These are phyloP conservation scores for Hanseniaspora vineae DNA, from an alignment of 805 yeast species.

Conservation along the genomic window DNA sequence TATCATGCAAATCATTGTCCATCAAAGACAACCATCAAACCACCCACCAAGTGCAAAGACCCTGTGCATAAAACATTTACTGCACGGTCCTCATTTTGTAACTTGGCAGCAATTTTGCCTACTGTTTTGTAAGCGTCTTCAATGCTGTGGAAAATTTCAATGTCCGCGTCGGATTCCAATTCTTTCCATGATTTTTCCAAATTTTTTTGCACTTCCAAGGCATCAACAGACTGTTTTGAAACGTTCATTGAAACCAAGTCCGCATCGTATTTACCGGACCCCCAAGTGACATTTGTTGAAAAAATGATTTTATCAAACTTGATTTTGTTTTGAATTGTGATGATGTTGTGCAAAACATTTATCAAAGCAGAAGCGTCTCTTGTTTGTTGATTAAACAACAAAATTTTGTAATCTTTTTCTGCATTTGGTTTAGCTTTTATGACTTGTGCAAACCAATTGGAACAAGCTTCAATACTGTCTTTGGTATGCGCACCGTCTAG, in stretches of 20 bases:
- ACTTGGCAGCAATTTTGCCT: slow-evolving; percentile 20
- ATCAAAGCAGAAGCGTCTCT: slow-evolving; percentile 67
- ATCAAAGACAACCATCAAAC: slow-evolving; percentile 76
- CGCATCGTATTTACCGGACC: slow-evolving; percentile 61
- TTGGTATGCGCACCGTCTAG: slow-evolving; percentile 94
- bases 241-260: slow-evolving; percentile 82
- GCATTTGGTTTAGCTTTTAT: slow-evolving; percentile 12
- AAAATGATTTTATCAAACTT: slow-evolving; percentile 68
- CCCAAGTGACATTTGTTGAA: slow-evolving; percentile 88
- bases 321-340: slow-evolving; percentile 14
- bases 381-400: slow-evolving; percentile 89
- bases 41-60: slow-evolving; percentile 89
- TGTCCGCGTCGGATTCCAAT: slow-evolving; percentile 31
- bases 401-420: slow-evolving; percentile 23
- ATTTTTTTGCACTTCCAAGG: slow-evolving; percentile 65
- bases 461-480: slow-evolving; percentile 76
- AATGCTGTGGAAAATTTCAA: slow-evolving; percentile 55
- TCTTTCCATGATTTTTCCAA: slow-evolving; percentile 59
- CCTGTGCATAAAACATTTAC: slow-evolving; percentile 73
- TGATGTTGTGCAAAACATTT: slow-evolving; percentile 35
- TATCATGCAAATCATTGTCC: slow-evolving; percentile 10
- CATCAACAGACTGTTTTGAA: slow-evolving; percentile 64
- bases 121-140: slow-evolving; percentile 53
- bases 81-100: slow-evolving; percentile 29
- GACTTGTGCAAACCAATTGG: slow-evolving; percentile 55